Percentiles rank a stretch among this genome's conserved stretches.
phyloP scores from a whole-genome alignment of 2,329 filamentous ascomycete genomes.

The Exophiala alcalophila region DNA sequence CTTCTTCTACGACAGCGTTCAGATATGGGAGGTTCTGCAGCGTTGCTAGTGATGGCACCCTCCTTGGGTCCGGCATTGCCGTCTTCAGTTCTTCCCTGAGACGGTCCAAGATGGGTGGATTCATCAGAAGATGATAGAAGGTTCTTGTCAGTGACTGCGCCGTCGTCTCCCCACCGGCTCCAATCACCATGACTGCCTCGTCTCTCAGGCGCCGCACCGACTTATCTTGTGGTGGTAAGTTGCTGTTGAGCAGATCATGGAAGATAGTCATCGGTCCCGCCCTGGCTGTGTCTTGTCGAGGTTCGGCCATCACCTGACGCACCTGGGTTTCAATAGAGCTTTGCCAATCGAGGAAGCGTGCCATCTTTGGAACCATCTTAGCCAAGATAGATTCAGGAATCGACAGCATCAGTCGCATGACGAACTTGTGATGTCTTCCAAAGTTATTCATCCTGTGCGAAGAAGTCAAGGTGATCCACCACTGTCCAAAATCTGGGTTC shows the following conservation, averaged over 20 bases:
- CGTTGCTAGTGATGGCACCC: slow-evolving; percentile 28
- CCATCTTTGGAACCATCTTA: background rate
- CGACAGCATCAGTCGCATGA: background rate
- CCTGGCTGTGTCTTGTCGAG: slow-evolving; percentile 1
- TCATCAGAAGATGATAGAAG: slow-evolving; percentile 32
- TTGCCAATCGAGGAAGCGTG: background rate
- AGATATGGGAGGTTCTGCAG: slow-evolving; percentile 43
- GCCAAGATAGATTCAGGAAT: background rate
- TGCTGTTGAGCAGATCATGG: slow-evolving; percentile 33
- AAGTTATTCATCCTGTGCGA: background rate
- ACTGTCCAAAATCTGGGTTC: slow-evolving; percentile 26
- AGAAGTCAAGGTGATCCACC: too few species aligned
- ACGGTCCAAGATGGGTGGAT: slow-evolving; percentile 8
- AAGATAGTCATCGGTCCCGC: slow-evolving; percentile 31
- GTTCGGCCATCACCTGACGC: slow-evolving; percentile 5
- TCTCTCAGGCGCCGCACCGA: slow-evolving; percentile 34
- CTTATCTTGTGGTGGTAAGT: slow-evolving; percentile 37
- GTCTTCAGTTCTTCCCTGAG: slow-evolving; percentile 19
- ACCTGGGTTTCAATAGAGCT: background rate
- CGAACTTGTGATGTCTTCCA: slow-evolving; percentile 1
- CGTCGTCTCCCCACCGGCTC: slow-evolving; percentile 38
- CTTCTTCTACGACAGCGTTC: slow-evolving; percentile 14
- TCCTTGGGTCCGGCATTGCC: slow-evolving; percentile 14
- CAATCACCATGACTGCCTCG: slow-evolving; percentile 34
- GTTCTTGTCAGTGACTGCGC: slow-evolving; percentile 32